phyloP scores from a whole-genome alignment of 2,329 filamentous ascomycete species.

The Endothia cerciana region DNA sequence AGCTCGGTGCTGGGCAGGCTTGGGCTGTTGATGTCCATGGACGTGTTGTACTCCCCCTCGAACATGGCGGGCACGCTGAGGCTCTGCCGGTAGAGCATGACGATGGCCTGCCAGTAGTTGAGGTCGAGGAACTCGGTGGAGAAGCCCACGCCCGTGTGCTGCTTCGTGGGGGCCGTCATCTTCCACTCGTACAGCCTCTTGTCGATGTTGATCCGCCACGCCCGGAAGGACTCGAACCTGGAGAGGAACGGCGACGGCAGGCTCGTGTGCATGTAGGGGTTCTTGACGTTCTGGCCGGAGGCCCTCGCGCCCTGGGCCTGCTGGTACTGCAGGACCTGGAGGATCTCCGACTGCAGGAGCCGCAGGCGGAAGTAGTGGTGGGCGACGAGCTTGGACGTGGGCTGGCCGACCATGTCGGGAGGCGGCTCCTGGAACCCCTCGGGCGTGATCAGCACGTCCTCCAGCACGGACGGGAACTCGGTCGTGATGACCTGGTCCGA shows the following conservation, averaged over 20 bases:
- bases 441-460: slow-evolving; percentile 86
- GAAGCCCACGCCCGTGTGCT: slow-evolving; percentile 85
- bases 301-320: slow-evolving; percentile 80
- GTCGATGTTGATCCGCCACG: slow-evolving; percentile 89
- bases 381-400: slow-evolving; percentile 88
- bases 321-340: slow-evolving; percentile 91
- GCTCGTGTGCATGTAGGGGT: slow-evolving; percentile 76
- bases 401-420: slow-evolving; percentile 55
- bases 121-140: slow-evolving; percentile 88
- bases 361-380: slow-evolving; percentile 91
- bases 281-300: slow-evolving; percentile 64
- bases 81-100: slow-evolving; percentile 93
- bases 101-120: slow-evolving; percentile 97
- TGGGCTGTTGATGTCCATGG: slow-evolving; percentile 66
- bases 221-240: slow-evolving; percentile 81
- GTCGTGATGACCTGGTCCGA: slow-evolving; percentile 97
- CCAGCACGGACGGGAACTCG: slow-evolving; percentile 86
- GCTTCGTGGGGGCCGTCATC: slow-evolving; percentile 73
- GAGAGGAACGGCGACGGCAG: slow-evolving; percentile 84
- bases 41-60: slow-evolving; percentile 74
- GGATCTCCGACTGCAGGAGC: slow-evolving; percentile 88
- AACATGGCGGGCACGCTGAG: slow-evolving; percentile 83
- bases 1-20: slow-evolving; percentile 49
- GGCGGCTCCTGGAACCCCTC: slow-evolving; percentile 70
- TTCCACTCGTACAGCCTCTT: slow-evolving; percentile 85